Evolutionary conservation across 805 yeast species (phyloP), one percentile per base, ranked within the genome.

Genomic region (Alloascoidea hylecoeti): DNA sequence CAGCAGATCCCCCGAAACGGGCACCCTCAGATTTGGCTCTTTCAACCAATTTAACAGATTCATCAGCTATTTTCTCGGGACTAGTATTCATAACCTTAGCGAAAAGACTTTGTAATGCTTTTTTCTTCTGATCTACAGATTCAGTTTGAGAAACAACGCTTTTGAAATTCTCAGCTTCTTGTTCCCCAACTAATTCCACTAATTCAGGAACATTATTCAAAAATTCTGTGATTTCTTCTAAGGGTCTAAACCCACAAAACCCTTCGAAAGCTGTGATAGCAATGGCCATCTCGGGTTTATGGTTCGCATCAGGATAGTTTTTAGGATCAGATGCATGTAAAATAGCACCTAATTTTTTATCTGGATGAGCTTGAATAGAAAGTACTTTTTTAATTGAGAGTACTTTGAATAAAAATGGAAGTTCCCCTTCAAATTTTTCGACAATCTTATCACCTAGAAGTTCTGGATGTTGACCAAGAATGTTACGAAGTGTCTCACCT

Each of bases 241-340:
- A 70, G 15, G 98, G 98, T 55, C 92, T 79, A 66, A 92, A 92
- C 0, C 98, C 98, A 61, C 98, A 92, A 62, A 92, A 89, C 0
- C 96, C 97, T 64, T 92, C 97, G 51, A 92, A 92, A 43, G 75
- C 83, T 16, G 97, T 88, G 39, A 92, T 77, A 5, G 98, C 98
- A 52, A 92, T 75, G 37, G 98, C 97, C 98, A 92, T 92, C 60
- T 92, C 98, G n/a, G 98, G 98, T 66, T 92, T 92, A 63, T 92
- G 98, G 65, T 92, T 92, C 57, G 79, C 94, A 62, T 92, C 98
- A 3, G 97, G 97, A 57, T 92, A 92, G 62, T 92, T 82, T 51
- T 76, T 75, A 40, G 98, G 97, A 61, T 92, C 97, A 18, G 66
- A 60, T 14, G 70, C 69, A 52, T 81, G 95, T 50, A 92, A 68